Base-by-base conservation (phyloP, 257 asterid genomes). In the Solanum bulbocastanum region DNA sequence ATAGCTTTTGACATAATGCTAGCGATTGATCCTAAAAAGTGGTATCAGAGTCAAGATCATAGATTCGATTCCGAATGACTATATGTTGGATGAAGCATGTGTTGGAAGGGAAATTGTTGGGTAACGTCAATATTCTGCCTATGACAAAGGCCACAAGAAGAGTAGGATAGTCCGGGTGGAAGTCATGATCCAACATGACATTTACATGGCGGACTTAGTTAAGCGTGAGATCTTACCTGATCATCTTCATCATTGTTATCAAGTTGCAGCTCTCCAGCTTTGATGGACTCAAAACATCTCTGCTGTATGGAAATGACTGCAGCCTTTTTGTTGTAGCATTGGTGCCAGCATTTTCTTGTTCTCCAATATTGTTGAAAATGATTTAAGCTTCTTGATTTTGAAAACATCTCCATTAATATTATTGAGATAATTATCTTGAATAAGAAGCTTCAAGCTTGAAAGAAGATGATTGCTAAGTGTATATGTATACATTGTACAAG, bases 211-310 rank as follows among this genome's bases (percentile, higher is more conserved):
- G 0, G 1, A 56, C 2, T 56, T 56, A 20, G n/a, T 56, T 56
- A 20, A 56, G 6, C 0, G 10, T 52, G 9, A 65, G 33, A 65
- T 25, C 8, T 65, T 86, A 92, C 96, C 94, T 92, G 95, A 87
- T 87, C 91, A 66, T 90, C 90, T 79, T 92, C 87, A 39, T 87
- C 74, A 25, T 44, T 4, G 62, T 89, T 92, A 72, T 92, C 89
- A 1, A 85, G 78, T 35, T 90, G 94, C n/a, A 52, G 62, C 42
- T 90, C 94, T 30, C 92, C 96, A 23, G 96, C 94, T 88, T 91
- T 87, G 35, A 90, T 88, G 4, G 98, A 93, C 87, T 92, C 96
- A 35, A 87, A 86, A 65, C 95, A 93, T 66, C 90, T 90, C 32
- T 10, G 71, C 79, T 90, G 84, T 60, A 87, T 73, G 37, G 36